These are phyloP conservation scores for Endocladia muricata DNA, from an alignment of 31 red algal species.

Conservation along the genomic window DNA sequence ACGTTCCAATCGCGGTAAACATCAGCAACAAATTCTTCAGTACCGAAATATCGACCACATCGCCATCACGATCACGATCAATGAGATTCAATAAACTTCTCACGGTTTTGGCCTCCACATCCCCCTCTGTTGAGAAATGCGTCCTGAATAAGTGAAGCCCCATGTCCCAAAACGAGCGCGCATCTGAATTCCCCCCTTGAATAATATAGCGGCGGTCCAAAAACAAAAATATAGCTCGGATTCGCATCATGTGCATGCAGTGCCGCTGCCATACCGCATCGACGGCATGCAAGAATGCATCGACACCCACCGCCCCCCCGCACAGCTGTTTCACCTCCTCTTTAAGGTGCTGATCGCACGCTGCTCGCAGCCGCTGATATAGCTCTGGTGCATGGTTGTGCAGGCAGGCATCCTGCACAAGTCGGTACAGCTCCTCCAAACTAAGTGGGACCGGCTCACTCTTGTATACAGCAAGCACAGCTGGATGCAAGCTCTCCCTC, in stretches of 20 bases:
- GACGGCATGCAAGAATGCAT: conserved; percentile 64
- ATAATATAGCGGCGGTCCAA: conserved; percentile 93
- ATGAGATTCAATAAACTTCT: conserved; percentile 56
- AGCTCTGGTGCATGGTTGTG: conserved; percentile 72
- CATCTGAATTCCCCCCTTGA: conserved; percentile 48
- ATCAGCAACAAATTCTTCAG: conserved; percentile 74
- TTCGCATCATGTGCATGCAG: conserved; percentile 74
- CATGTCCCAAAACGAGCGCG: conserved; percentile 89
- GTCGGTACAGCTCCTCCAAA: conserved; percentile 82
- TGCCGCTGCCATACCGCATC: conserved; percentile 77
- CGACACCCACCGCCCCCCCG: neutral
- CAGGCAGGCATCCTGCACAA: conserved; percentile 85
- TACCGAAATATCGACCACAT: conserved; percentile 55
- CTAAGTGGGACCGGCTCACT: conserved; percentile 28
- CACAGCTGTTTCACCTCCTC: conserved; percentile 22
- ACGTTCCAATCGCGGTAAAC: conserved; percentile 89
- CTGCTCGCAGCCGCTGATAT: conserved; percentile 37
- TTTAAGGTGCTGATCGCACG: conserved; percentile 46
- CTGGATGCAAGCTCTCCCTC: conserved; percentile 39
- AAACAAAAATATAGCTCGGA: conserved; percentile 88
- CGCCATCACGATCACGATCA: conserved; percentile 71
- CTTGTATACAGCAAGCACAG: conserved; percentile 69
- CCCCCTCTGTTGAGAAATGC: conserved; percentile 49
- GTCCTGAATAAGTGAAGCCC: conserved; percentile 68
- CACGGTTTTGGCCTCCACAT: conserved; percentile 58